Percentiles rank a stretch among this genome's conserved stretches.
Evolutionary conservation across 495 filamentous ascomycete genomes (phyloP).

Genomic region (Neurospora sp.): DNA sequence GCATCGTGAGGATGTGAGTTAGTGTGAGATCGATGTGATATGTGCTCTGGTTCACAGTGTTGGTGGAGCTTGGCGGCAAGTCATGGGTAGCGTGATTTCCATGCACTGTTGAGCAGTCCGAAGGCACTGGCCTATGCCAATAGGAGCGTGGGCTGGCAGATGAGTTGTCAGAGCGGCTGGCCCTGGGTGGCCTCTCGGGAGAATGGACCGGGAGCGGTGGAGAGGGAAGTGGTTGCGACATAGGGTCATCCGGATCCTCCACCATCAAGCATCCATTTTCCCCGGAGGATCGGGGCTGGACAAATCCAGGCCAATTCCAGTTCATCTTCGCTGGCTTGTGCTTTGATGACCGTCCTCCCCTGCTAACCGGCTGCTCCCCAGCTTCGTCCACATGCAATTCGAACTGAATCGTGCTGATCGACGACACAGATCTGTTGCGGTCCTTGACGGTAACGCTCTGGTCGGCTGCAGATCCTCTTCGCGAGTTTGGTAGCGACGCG

Average conservation of each 20-base stretch:
- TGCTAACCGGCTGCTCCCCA: constrained; percentile 5
- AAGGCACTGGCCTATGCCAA: constrained; percentile 2
- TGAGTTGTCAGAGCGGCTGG: neutral
- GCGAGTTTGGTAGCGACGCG: constrained; percentile 21
- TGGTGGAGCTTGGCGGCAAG: neutral
- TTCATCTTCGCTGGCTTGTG: constrained; percentile 7
- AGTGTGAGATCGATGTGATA: constrained; percentile 4
- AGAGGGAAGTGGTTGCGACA: neutral
- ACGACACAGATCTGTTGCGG: constrained; percentile 23
- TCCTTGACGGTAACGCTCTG: constrained; percentile 13
- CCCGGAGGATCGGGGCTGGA: constrained; percentile 8
- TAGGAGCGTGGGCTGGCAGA: neutral
- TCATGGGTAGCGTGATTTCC: neutral
- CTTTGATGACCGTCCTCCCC: neutral
- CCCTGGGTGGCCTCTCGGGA: neutral
- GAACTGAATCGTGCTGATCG: constrained; percentile 16
- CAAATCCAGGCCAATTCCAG: constrained; percentile 30
- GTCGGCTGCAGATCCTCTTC: constrained; percentile 15
- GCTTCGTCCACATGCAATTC: constrained; percentile 1
- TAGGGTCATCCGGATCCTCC: constrained; percentile 11
- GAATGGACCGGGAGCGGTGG: constrained; percentile 9
- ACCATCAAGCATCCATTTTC: constrained; percentile 1
- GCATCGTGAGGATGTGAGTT: constrained; percentile 14
- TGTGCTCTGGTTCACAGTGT: neutral
- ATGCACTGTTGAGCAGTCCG: neutral